These are phyloP conservation scores for Mycena haematopus DNA, from an alignment of 768 basidiomycete genomes.

Conservation along the genomic window DNA sequence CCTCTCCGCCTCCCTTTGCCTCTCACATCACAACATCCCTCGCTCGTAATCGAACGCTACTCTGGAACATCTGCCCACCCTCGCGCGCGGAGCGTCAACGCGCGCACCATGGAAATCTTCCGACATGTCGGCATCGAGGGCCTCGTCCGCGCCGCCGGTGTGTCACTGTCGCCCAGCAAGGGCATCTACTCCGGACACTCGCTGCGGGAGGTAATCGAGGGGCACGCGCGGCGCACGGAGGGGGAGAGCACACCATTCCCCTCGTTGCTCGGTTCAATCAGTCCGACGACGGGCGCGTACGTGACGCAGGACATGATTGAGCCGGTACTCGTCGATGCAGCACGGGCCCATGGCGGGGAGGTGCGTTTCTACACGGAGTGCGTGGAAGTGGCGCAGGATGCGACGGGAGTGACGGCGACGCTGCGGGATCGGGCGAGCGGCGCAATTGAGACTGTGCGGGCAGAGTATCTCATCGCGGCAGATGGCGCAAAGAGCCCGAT, in stretches of 20 bases:
- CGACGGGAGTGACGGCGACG: neutral
- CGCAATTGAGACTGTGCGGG: neutral
- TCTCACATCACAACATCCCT: neutral
- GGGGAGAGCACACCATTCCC: too few species aligned
- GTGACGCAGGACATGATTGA: neutral
- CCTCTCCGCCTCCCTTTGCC: neutral
- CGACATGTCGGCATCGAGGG: neutral
- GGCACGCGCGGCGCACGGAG: neutral
- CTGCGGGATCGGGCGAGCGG: neutral
- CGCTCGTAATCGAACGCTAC: neutral
- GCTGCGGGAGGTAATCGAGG: neutral
- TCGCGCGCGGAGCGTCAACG: neutral
- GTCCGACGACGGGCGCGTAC: neutral
- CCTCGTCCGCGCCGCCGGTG: neutral
- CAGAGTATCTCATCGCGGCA: neutral
- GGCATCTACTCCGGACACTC: neutral
- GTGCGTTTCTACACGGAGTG: neutral
- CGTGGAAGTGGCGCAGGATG: slow-evolving; percentile 11
- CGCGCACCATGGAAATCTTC: neutral
- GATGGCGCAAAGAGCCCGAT: neutral
- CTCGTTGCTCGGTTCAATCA: neutral
- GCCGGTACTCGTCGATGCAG: neutral
- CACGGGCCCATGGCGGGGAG: neutral
- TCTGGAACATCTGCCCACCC: neutral
- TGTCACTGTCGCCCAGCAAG: too few species aligned